Base-by-base conservation (phyloP, 495 filamentous ascomycete species). In the Pyrenula massariospora region DNA sequence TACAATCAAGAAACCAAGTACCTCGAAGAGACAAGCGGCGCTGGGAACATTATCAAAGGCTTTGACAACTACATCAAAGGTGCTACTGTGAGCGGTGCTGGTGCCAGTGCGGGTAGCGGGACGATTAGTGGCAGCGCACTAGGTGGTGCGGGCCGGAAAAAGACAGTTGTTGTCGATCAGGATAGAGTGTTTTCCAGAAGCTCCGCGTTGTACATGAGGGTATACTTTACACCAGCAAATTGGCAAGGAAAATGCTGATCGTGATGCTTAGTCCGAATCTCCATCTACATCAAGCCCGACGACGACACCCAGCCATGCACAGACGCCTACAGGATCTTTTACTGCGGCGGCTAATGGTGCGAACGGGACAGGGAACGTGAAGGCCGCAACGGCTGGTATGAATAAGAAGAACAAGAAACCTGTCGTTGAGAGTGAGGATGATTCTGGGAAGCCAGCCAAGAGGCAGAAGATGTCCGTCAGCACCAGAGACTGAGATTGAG, bases 31-130 rank as follows among this genome's bases (percentile, higher is more conserved):
- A 95, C 89, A 15, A 10, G 19, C 50, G 87, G 86, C 22, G 78
- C 77, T 48, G 93, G 93, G 19, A 98, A 98, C 73, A 97, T 98
- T 65, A 90, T 98, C 71, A 88, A 84, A 59, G 93, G 93, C 48
- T 98, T 97, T 70, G 93, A 98, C 66, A 92, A 87, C 61, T 97
- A 96, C 70, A 92, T 95, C 73, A 98, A 98, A 66, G 89, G 89
- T 52, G 79, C 82, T 5, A 74, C 77, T 0, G 76, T 67, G 58
- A 56, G 60, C 22, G 65, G 64, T 31, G 67, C 65, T 1, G 62
- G 68, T n/a, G 69, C 66, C 1, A 59, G 72, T 11, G 64, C 82
- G 77, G 58, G 88, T 70, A 58, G 65, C 3, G 54, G 48, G 20
- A 20, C 50, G 48, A 50, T 50, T 0, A 56, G 56, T 3, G 56